Base-by-base conservation (phyloP, 1,139 yeast species). In the Yamadazyma sp. region DNA sequence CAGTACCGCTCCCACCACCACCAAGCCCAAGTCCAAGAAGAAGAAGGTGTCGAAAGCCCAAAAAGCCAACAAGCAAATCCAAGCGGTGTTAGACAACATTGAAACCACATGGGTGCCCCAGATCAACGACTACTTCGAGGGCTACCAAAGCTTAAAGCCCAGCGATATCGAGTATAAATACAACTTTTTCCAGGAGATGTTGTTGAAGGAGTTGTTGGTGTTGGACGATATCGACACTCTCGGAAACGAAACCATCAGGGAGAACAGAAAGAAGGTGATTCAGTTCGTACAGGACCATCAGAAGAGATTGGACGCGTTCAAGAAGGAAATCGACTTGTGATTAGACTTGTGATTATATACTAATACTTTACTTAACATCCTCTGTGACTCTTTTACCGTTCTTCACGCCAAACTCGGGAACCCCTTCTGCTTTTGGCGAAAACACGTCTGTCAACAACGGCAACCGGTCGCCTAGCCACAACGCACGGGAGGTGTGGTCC, bases 221-320 rank as follows among this genome's bases (percentile, higher is more conserved):
- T 65, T 85, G 43, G 94, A 85, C 51, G 81, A 75, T 2, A 67
- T 85, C 29, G 88, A 84, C 40, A 72, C 75, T 50, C 46, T 61
- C 56, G 59, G 73, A 31, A 75, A 77, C 50, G 72, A 64, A 0
- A 64, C 68, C 5, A 64, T 84, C 48, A 76, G 86, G 50, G 67
- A 67, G 31, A 70, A 71, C 52, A 71, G 94, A 50, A 82, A 78
- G 55, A 72, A 69, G 41, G 74, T 76, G 9, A 80, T 85, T 47
- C 78, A 74, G 51, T 64, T 70, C 37, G 74, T 84, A 38, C 92
- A 84, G 59, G 67, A 62, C 32, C 75, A 74, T 50, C 78, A 80
- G 53, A 79, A 73, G 53, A 66, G 76, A 44, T 66, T 83, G 44
- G 92, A 84, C 54, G 57, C 59, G 30, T 70, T 77, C 52, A 76